Base-by-base conservation (phyloP, 1,139 yeast genomes). In the Suhomyces yuchorum region DNA sequence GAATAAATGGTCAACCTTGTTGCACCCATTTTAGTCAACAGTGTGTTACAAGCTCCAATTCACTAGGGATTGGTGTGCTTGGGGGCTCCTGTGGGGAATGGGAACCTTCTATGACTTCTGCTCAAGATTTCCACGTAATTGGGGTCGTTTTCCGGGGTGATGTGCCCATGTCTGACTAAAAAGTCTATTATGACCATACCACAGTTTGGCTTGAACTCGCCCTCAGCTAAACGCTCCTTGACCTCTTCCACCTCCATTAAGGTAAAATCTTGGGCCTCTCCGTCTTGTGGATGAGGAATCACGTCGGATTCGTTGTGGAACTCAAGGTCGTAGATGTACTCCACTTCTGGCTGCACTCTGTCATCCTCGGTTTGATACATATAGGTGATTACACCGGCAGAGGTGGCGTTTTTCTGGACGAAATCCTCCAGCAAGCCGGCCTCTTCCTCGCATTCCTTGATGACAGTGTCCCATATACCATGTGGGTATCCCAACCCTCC, bases 401-500 rank as follows among this genome's bases (percentile, higher is more conserved):
- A 59, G 32, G 58, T 70, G 15, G 82, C 60, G 45, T 77, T 68
- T 2, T 59, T 40, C 44, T 63, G 61, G 0, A 89, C 85, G 54
- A 81, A 80, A 0, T 69, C 74, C 37, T 71, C 73, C 0, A 62
- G 55, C n/a, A 93, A 67, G 0, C 96, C 96, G 0, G 97, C 99
- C 61, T 93, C 99, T 60, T 93, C 99, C 52, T 73, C 76, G 57
- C 96, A 84, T 62, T 93, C 99, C 62, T 93, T 93, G 18, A 88
- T 57, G 3, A 85, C 82, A 0, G 98, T 92, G 43, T 89, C 96
- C 61, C 74, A 71, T 2, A 85, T 69, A 0, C 93, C 91, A 56
- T 81, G 73, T 0, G 96, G 97, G 61, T 85, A 77, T 0, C 96
- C 97, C 18, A 93, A 63, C 0, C 99, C 99, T 1, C 99, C 99